Percentiles rank a stretch among this genome's conserved stretches.
phyloP scores from a whole-genome alignment of 805 yeast species.

The Blastobotrys chiropterorum region DNA sequence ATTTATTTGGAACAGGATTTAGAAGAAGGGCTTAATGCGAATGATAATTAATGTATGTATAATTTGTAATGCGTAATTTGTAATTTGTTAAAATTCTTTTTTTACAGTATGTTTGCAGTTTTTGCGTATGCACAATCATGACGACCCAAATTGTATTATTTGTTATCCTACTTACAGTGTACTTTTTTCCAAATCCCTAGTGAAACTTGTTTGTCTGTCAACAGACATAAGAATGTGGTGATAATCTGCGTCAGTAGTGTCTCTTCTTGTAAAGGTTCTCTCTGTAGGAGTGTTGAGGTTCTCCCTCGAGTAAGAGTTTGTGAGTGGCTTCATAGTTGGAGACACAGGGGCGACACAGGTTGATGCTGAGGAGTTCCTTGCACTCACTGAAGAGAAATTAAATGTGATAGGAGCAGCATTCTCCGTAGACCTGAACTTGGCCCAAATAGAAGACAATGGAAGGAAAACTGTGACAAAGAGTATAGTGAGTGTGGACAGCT shows the following conservation, averaged over 20 bases:
- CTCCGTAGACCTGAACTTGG: slow-evolving; percentile 29
- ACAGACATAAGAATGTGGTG: background rate
- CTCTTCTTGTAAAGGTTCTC: background rate
- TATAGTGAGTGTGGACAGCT: slow-evolving; percentile 37
- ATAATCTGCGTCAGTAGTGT: background rate
- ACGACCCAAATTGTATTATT: no score
- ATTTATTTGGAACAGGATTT: slow-evolving; percentile 10
- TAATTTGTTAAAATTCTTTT: background rate
- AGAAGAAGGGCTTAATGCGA: background rate
- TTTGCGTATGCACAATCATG: background rate
- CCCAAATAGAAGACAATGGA: slow-evolving; percentile 88
- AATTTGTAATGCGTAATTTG: background rate
- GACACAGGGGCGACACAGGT: background rate
- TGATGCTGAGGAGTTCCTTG: background rate
- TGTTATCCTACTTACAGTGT: no score
- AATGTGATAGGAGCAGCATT: background rate
- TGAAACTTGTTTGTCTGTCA: background rate
- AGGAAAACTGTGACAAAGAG: slow-evolving; percentile 63
- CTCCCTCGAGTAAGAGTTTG: background rate
- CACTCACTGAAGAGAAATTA: background rate
- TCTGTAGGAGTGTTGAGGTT: background rate
- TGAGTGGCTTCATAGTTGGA: background rate
- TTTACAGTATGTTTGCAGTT: no score
- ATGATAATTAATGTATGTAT: background rate
- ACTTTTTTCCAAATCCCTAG: background rate